Conservation (phyloP, 768 basidiomycete genomes). For the Xerocomellus chrysenteron region DNA sequence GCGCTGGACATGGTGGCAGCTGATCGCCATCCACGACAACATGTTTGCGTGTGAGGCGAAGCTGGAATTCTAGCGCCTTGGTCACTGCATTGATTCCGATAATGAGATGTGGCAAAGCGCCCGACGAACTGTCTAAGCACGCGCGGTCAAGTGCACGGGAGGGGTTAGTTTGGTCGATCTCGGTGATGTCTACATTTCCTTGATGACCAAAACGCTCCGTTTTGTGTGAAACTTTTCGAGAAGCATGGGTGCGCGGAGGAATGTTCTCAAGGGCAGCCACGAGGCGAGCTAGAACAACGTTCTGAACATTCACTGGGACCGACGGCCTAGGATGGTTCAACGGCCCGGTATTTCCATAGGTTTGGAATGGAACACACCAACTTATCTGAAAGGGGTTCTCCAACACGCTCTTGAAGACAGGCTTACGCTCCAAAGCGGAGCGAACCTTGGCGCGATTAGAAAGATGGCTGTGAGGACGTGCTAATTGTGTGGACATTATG, state of each 20-base stretch:
- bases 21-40: slow-evolving; percentile 2
- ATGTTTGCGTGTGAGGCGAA: slow-evolving; percentile 32
- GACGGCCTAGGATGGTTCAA: slow-evolving; percentile 49
- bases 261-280: slow-evolving; percentile 51
- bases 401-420: slow-evolving; percentile 66
- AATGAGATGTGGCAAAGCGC: slow-evolving; percentile 39
- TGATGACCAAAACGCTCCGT: neutral
- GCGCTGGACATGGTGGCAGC: neutral
- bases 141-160: neutral
- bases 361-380: slow-evolving; percentile 48
- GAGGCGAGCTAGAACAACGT: slow-evolving; percentile 51
- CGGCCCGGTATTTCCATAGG: neutral
- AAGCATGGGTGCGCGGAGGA: slow-evolving; percentile 32
- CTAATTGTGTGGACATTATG: slow-evolving; percentile 49
- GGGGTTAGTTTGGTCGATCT: neutral
- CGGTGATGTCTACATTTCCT: slow-evolving; percentile 30
- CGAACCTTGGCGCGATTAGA: slow-evolving; percentile 63
- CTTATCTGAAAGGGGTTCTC: slow-evolving; percentile 68
- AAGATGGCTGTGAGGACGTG: slow-evolving; percentile 51
- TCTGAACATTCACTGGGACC: slow-evolving; percentile 63
- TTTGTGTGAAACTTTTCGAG: slow-evolving; percentile 15
- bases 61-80: slow-evolving; percentile 62
- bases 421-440: slow-evolving; percentile 51
- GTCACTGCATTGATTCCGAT: slow-evolving; percentile 84
- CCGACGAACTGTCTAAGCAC: neutral